phyloP scores from a whole-genome alignment of 805 yeast genomes.

The Danielia oregonensis region DNA sequence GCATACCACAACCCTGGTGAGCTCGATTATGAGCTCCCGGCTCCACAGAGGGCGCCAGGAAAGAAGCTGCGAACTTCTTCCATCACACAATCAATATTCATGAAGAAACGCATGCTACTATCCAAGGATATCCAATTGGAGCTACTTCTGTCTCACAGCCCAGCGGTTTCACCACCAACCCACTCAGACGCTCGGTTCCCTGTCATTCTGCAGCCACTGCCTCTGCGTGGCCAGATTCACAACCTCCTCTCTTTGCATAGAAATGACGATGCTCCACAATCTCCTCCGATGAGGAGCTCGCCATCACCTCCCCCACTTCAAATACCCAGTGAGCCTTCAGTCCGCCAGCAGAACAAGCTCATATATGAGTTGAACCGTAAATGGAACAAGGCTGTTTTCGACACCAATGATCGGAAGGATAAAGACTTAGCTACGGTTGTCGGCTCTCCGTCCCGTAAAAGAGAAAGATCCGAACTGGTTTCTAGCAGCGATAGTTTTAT shows the following conservation, averaged over 20 bases:
- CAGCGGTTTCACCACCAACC: not conserved
- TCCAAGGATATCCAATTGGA: conserved; percentile 41
- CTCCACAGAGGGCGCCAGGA: not conserved
- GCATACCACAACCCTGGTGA: conserved; percentile 2
- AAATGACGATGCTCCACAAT: not conserved
- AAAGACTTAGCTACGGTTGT: not conserved
- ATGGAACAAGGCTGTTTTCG: conserved; percentile 33
- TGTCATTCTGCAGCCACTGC: conserved; percentile 2
- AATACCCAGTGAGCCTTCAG: conserved; percentile 11
- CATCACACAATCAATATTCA: conserved; percentile 23
- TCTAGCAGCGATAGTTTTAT: conserved; percentile 15
- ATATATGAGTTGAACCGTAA: conserved; percentile 34
- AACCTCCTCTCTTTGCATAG: conserved; percentile 1
- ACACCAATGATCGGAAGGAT: not conserved
- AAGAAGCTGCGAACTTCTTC: conserved; percentile 15
- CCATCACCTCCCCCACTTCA: conserved; percentile 8
- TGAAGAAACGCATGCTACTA: conserved; percentile 29
- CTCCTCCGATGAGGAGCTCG: conserved; percentile 3
- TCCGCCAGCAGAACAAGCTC: conserved; percentile 30
- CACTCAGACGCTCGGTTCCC: conserved; percentile 5
- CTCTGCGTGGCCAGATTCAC: conserved; percentile 3
- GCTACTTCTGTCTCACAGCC: conserved; percentile 13
- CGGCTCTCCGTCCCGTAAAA: conserved; percentile 6
- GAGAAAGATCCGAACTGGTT: conserved; percentile 17
- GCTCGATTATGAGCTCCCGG: not conserved